Conservation (phyloP, 768 basidiomycete genomes). For the Pleurotus djamor region DNA sequence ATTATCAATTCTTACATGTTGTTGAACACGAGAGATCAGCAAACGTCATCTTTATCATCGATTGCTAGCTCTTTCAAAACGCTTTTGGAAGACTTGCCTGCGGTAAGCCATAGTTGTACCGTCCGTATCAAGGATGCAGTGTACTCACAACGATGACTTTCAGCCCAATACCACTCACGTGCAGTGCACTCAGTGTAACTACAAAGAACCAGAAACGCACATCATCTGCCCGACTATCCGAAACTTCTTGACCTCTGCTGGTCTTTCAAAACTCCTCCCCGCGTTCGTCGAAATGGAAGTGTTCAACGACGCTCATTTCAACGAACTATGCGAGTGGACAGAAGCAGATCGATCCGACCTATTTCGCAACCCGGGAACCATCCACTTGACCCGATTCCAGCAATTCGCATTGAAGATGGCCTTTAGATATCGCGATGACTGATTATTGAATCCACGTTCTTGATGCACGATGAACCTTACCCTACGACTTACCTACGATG, state of each 20-base stretch:
- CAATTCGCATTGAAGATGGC: slow-evolving; percentile 5
- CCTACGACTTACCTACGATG: too few species aligned
- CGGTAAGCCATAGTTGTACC: background rate
- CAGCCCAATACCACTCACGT: too few species aligned
- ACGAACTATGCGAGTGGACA: background rate
- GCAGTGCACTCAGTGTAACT: background rate
- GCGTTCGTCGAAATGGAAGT: background rate
- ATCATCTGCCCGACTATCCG: background rate
- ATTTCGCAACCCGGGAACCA: background rate
- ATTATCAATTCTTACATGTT: too few species aligned
- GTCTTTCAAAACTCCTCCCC: background rate
- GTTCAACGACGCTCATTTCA: background rate
- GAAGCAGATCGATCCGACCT: slow-evolving; percentile 1
- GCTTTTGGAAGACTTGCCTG: background rate
- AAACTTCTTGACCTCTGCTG: background rate
- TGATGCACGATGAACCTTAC: too few species aligned
- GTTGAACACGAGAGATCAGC: background rate
- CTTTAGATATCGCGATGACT: background rate
- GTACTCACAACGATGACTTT: background rate
- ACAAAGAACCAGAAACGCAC: background rate
- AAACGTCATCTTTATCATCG: background rate
- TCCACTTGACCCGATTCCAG: slow-evolving; percentile 3
- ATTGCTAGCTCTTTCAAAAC: background rate
- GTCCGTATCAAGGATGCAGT: too few species aligned
- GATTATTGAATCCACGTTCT: background rate